Base-by-base conservation (phyloP, 257 asterid species). In the Solanum medicagineum region DNA sequence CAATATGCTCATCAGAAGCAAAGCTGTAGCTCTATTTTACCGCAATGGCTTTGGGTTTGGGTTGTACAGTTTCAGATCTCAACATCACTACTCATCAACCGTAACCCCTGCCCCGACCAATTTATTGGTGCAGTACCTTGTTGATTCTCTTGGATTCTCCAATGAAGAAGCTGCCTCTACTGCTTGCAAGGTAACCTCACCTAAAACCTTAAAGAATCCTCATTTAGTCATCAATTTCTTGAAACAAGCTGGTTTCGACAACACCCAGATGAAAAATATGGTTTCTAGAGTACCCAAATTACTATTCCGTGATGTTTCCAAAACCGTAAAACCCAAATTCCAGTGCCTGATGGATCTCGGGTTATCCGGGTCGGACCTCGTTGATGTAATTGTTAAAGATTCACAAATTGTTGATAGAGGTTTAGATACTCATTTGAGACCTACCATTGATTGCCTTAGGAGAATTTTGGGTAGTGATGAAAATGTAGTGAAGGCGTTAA, bases 91-190 rank as follows among this genome's bases (percentile, higher is more conserved):
- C 55, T 71, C 55, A 42, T 16, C 81, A 14, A 13, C 1, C 26
- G 24, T 51, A 11, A 24, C 32, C n/a, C 54, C 80, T 15, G 10
- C 0, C 51, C 59, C 68, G 1, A 59, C 49, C 73, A 65, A 40
- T 75, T 40, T 65, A 17, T 22, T 84, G 85, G 85, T 6, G 15
- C 44, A 85, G 6, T 87, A 57, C 55, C 84, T 84, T 0, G 69
- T 81, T 15, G 85, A 87, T 55, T 87, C 89, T 10, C 73, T 87
- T 1, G 87, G 87, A 24, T 84, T 87, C 53, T 87, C 89, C 40
- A 22, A 10, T 10, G 24, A 87, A 66, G 89, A 65, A 40, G 89
- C 89, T 7, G 11, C 59, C n/a, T 4, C 65, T 54, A 55, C 87
- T 1, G 54, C 66, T 1, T 17, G 40, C 13, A 87, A 79, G 87